Conservation (phyloP, 148 eudicot genomes). For the Rhododendron simsii region DNA sequence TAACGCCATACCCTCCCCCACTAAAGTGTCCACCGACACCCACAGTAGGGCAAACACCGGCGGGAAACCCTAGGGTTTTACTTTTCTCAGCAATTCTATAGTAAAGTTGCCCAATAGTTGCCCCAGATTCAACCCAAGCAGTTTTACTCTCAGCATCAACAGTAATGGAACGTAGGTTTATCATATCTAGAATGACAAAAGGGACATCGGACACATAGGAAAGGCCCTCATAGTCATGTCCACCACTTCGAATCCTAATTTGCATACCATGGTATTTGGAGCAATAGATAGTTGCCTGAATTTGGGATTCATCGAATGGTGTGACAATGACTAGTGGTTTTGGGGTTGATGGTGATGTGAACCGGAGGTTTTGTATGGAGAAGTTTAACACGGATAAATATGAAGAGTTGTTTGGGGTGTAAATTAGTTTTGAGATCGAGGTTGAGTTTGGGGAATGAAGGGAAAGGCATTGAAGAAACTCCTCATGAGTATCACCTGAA, state of each 20-base stretch:
- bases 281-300: background rate
- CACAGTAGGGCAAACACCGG: background rate
- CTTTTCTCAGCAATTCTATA: constrained; percentile 7
- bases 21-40: constrained; percentile 16
- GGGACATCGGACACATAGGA: constrained; percentile 3
- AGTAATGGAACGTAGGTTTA: background rate
- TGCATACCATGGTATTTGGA: background rate
- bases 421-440: constrained; percentile 6
- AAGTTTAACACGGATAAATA: background rate
- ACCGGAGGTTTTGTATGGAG: background rate
- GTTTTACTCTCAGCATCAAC: background rate
- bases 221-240: constrained; percentile 17
- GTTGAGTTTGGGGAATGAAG: background rate
- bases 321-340: constrained; percentile 11
- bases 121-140: constrained; percentile 10
- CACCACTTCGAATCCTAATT: constrained; percentile 3
- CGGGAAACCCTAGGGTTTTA: background rate
- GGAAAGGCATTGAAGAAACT: background rate
- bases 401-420: constrained; percentile 4
- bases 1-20: constrained; percentile 9
- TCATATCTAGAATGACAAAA: background rate
- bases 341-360: background rate
- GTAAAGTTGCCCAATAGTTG: background rate
- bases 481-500: background rate
- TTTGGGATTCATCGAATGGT: background rate